These are phyloP conservation scores for Apiotrichum gamsii DNA, from an alignment of 1,284 basidiomycete species.

Conservation along the genomic window DNA sequence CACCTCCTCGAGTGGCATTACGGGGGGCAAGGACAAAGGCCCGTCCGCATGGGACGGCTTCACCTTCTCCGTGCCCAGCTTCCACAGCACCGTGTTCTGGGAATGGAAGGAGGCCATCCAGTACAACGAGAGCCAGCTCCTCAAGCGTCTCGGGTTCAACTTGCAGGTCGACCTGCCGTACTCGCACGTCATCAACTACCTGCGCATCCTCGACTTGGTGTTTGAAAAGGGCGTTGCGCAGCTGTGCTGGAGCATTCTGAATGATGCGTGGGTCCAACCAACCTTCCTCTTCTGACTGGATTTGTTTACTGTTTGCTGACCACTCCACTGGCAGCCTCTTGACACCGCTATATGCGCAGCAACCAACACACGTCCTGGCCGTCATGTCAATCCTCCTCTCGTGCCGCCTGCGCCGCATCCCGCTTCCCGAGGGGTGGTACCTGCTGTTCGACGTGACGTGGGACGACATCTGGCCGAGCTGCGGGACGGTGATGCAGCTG, in stretches of 20 bases:
- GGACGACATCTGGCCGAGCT: conserved; percentile 76
- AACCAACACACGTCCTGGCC: conserved; percentile 80
- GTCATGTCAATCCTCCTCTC: conserved; percentile 75
- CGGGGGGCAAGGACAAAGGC: conserved; percentile 1
- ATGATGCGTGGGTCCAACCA: conserved; percentile 71
- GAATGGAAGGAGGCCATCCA: conserved; percentile 61
- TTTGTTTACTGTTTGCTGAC: background rate
- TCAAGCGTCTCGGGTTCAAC: conserved; percentile 87
- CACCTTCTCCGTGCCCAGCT: conserved; percentile 35
- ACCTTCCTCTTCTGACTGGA: no score
- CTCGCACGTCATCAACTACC: conserved; percentile 89
- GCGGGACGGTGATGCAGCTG: conserved; percentile 69
- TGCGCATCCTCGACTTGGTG: conserved; percentile 75
- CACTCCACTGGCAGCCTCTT: conserved; percentile 68
- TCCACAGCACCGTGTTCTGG: conserved; percentile 44
- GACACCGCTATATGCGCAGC: conserved; percentile 81
- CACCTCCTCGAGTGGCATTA: no score
- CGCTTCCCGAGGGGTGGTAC: conserved; percentile 79
- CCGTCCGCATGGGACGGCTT: conserved; percentile 32
- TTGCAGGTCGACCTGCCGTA: conserved; percentile 87
- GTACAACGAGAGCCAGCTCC: conserved; percentile 92
- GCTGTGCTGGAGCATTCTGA: conserved; percentile 80
- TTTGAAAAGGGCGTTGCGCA: conserved; percentile 63
- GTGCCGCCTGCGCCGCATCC: conserved; percentile 60
- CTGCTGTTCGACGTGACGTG: conserved; percentile 76